These are phyloP conservation scores for Phialophora expanda DNA, from an alignment of 2,329 filamentous ascomycete species.

Conservation along the genomic window DNA sequence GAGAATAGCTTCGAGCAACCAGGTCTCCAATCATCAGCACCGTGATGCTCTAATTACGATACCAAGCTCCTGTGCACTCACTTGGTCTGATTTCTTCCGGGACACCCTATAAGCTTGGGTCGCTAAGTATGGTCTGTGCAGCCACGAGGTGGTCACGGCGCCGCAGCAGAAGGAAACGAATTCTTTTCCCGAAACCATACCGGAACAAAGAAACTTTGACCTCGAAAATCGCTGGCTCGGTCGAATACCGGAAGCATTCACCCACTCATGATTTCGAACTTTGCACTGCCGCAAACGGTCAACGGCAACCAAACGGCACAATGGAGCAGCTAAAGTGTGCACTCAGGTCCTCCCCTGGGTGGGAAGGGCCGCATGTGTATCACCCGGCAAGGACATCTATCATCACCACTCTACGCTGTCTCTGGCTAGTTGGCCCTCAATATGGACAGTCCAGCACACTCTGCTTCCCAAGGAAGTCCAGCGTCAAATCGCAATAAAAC, in stretches of 20 bases:
- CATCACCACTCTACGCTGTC: not conserved
- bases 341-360: not conserved
- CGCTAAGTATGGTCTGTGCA: not conserved
- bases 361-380: not conserved
- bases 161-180: not conserved
- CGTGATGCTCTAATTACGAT: not conserved
- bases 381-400: not conserved
- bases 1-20: not conserved
- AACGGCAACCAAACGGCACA: not conserved
- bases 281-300: not conserved
- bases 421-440: not conserved
- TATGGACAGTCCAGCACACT: not conserved
- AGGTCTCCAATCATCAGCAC: not conserved
- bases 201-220: not conserved
- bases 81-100: not conserved
- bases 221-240: not conserved
- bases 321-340: not conserved
- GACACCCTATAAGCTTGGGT: not conserved
- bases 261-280: not conserved
- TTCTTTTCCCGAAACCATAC: not conserved
- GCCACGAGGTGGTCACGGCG: not conserved
- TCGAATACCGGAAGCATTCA: not conserved
- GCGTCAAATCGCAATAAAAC: not conserved
- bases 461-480: not conserved
- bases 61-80: not conserved